phyloP scores from a whole-genome alignment of 139 green algal genomes.

The Closterium sp. region DNA sequence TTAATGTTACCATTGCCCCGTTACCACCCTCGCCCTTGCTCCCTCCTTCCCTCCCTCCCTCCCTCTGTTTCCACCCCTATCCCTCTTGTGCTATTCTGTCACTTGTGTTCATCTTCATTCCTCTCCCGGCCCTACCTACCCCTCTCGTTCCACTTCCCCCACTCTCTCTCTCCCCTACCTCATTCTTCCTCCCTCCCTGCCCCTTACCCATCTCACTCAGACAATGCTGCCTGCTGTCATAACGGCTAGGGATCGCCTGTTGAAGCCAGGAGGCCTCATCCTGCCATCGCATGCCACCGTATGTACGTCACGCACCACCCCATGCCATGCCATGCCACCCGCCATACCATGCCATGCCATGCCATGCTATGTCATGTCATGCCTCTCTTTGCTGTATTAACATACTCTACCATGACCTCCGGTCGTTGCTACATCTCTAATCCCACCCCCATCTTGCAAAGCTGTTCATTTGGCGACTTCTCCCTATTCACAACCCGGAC shows the following conservation, averaged over 20 bases:
- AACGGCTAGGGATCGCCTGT: conserved; percentile 77
- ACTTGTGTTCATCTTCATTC: background rate
- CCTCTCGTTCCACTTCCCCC: background rate
- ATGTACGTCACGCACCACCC: conserved; percentile 25
- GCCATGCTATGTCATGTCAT: too few species aligned
- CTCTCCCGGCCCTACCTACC: too few species aligned
- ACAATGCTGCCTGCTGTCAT: conserved; percentile 93
- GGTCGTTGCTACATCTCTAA: too few species aligned
- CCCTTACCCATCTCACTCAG: conserved; percentile 4
- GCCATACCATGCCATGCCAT: too few species aligned
- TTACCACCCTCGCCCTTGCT: background rate
- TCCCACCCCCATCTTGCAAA: too few species aligned
- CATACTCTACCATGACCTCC: background rate
- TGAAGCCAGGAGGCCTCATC: conserved; percentile 88
- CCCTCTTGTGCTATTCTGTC: background rate
- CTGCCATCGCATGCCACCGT: conserved; percentile 66
- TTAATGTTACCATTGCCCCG: too few species aligned
- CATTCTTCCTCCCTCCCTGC: background rate
- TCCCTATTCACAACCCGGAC: too few species aligned
- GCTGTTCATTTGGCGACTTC: too few species aligned
- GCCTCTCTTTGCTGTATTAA: background rate
- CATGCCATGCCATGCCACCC: background rate
- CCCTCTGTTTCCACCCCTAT: background rate
- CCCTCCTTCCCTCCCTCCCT: background rate
- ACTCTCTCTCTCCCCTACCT: background rate